Evolutionary conservation across 192 early-diverging fungal genomes (phyloP).

Genomic region (Gamsiella multidivaricata): DNA sequence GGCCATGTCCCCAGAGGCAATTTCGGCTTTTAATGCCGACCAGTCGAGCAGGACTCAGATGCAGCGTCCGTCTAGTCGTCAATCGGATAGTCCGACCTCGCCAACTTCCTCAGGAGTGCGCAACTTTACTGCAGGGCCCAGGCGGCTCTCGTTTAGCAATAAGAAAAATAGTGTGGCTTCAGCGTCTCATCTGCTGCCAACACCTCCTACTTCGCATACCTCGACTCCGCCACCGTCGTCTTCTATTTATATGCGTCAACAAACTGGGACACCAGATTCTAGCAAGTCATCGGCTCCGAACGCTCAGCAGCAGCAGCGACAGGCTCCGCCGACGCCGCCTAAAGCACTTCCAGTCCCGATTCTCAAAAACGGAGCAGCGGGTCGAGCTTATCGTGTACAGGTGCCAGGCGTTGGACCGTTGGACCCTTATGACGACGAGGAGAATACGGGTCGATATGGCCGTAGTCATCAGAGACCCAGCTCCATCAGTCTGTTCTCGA

Average conservation of each 20-base stretch:
- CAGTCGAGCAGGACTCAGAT: background rate
- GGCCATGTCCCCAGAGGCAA: conserved; percentile 21
- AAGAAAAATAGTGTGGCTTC: conserved; percentile 15
- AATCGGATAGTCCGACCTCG: conserved; percentile 27
- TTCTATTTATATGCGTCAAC: background rate
- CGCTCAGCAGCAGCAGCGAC: conserved; percentile 1
- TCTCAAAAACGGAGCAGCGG: conserved; percentile 11
- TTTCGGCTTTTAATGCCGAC: background rate
- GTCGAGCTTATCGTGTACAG: conserved; percentile 20
- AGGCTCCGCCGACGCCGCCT: conserved; percentile 18
- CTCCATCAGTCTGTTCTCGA: conserved; percentile 31
- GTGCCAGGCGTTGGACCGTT: conserved; percentile 26
- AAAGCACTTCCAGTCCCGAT: conserved; percentile 34
- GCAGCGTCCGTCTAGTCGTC: conserved; percentile 30
- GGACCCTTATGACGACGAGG: background rate
- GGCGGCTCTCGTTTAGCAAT: conserved; percentile 28
- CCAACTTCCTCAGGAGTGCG: conserved; percentile 31
- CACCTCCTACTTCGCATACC: conserved; percentile 31
- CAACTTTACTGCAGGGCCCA: conserved; percentile 26
- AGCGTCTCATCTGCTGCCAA: conserved; percentile 21
- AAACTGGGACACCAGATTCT: conserved; percentile 24
- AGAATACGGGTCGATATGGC: background rate
- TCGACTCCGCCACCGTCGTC: conserved; percentile 4
- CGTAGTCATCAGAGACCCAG: conserved; percentile 23
- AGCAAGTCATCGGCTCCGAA: conserved; percentile 5